Evolutionary conservation across 2,329 filamentous ascomycete species (phyloP), one percentile per base, ranked within the genome.

Genomic region (Dothideomycetes sp.): DNA sequence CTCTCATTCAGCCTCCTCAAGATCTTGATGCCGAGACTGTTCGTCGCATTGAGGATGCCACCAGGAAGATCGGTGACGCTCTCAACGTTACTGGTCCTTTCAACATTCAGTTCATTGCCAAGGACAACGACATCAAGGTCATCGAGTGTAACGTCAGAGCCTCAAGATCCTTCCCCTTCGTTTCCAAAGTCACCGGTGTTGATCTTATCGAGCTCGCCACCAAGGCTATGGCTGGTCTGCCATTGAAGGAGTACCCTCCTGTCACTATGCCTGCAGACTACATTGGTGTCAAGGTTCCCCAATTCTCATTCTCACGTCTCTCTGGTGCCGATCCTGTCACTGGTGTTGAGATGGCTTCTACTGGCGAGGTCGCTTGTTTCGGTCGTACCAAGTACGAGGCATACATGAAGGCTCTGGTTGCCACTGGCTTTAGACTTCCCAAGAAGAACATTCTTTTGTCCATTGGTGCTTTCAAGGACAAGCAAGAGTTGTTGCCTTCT

Each of bases 81-180:
- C 74, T 96, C 45, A 95, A 96, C 60, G 82, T 98, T 43, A 96
- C 91, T 28, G 91, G 91, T 35, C 91, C 91, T 16, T 95, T 83
- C 75, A 98, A 98, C 67, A 98, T 98, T 49, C 91, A 98, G 62
- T 96, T 98, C 69, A 98, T 98, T 55, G 91, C 91, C 55, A 96
- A 96, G 70, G 88, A 96, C 62, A 96, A 96, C 61, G 89, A 96
- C 51, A 96, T 98, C 71, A 96, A 96, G 72, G 91, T 98, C 51
- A 98, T 98, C 49, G 91, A 98, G 68, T 96, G 91, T 67, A 98
- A 98, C 56, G 91, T 96, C 46, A 82, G 91, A 48, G 91, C 91
- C 12, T 95, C 91, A 32, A 78, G 91, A 50, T 96, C 89, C 1
- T 95, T 95, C 73, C 91, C 91, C 47, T 98, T 98, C 58, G 88